Evolutionary conservation across 306 rosid species (phyloP).

Genomic region (Boehmeria nivea): DNA sequence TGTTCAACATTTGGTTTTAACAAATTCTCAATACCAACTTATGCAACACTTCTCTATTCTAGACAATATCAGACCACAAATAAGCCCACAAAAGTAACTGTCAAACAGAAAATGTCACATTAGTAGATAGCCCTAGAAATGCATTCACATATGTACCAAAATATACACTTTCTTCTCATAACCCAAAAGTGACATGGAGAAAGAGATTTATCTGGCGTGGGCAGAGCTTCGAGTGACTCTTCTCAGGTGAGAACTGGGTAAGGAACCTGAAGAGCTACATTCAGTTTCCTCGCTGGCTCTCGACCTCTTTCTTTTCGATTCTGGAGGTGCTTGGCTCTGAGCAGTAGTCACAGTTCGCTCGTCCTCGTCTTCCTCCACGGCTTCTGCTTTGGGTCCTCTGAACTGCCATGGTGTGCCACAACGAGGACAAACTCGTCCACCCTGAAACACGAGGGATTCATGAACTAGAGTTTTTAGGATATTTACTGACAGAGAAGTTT

Average conservation of each 20-base stretch:
- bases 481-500: conserved; percentile 2
- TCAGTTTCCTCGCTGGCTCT: conserved; percentile 30
- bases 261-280: conserved; percentile 25
- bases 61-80: conserved; percentile 4
- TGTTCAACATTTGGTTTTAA: no score
- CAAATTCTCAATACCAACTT: background rate
- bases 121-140: background rate
- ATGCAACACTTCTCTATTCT: background rate
- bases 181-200: background rate
- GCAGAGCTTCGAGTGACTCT: conserved; percentile 33
- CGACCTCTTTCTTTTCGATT: conserved; percentile 36
- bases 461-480: background rate
- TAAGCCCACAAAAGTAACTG: background rate
- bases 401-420: conserved; percentile 60
- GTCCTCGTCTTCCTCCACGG: conserved; percentile 23
- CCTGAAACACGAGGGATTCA: conserved; percentile 33
- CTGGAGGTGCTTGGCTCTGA: conserved; percentile 33
- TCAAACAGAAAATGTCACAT: background rate
- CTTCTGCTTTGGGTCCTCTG: conserved; percentile 43
- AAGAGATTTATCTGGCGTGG: background rate
- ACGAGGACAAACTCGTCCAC: conserved; percentile 51
- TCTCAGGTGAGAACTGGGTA: conserved; percentile 21
- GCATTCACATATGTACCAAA: background rate
- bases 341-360: conserved; percentile 24
- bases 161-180: background rate